Evolutionary conservation across 2,329 filamentous ascomycete genomes (phyloP).

Genomic region (Furcasterigmium furcatum): DNA sequence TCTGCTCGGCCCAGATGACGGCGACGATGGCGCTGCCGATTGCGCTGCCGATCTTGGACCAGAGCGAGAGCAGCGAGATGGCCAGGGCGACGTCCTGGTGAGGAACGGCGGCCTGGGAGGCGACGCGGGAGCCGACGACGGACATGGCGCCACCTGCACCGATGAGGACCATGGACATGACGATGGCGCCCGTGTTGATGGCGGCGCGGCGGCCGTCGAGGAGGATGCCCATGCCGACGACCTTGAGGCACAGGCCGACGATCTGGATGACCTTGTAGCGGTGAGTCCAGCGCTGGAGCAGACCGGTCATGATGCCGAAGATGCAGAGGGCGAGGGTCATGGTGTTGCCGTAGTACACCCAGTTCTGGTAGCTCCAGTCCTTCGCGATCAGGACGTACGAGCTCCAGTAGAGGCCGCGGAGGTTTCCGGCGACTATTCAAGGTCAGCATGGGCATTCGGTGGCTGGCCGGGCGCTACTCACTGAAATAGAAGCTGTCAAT

Average conservation of each 20-base stretch:
- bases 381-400: constrained; percentile 10
- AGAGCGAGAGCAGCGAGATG: constrained; percentile 6
- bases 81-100: constrained; percentile 9
- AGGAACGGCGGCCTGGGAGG: constrained; percentile 6
- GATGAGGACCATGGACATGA: constrained; percentile 77
- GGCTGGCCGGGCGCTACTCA: not conserved
- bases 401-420: constrained; percentile 8
- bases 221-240: constrained; percentile 20
- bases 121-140: constrained; percentile 8
- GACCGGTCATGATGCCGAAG: constrained; percentile 7
- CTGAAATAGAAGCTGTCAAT: constrained; percentile 9
- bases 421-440: constrained; percentile 6
- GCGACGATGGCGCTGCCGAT: constrained; percentile 8
- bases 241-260: constrained; percentile 18
- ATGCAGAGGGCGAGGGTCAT: constrained; percentile 9
- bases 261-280: constrained; percentile 10
- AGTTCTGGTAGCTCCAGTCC: constrained; percentile 9
- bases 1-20: constrained; percentile 13
- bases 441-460: not conserved
- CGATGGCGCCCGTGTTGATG: constrained; percentile 33
- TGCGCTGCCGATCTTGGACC: constrained; percentile 10
- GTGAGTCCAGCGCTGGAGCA: constrained; percentile 8
- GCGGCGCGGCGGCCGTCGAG: constrained; percentile 8
- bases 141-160: constrained; percentile 46
- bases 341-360: constrained; percentile 11